phyloP scores from a whole-genome alignment of 495 filamentous ascomycete species.

The Penicillium arizonense region DNA sequence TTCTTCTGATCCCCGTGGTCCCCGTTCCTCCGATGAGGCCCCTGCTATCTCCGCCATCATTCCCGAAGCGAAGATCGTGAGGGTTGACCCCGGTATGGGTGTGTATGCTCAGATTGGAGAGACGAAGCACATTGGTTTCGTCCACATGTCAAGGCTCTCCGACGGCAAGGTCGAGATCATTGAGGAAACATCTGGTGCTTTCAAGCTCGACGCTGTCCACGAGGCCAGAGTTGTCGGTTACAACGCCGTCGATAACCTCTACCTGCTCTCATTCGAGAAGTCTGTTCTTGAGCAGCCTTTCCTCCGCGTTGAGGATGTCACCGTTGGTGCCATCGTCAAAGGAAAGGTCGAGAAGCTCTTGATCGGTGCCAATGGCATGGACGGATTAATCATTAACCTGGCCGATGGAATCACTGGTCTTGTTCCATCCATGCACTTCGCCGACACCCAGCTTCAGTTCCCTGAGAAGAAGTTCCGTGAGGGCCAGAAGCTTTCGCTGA shows the following conservation, averaged over 20 bases:
- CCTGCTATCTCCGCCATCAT: constrained; percentile 75
- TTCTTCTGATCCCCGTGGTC: constrained; percentile 43
- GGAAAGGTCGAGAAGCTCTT: constrained; percentile 84
- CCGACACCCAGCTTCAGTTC: constrained; percentile 82
- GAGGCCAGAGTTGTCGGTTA: constrained; percentile 81
- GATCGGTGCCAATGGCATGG: constrained; percentile 67
- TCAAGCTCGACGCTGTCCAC: constrained; percentile 73
- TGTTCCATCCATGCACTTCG: constrained; percentile 83
- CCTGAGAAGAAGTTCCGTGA: constrained; percentile 95
- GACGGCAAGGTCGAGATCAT: constrained; percentile 83
- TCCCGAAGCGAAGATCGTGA: constrained; percentile 70
- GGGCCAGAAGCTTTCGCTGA: constrained; percentile 76
- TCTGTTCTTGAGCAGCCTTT: constrained; percentile 83
- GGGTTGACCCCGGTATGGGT: constrained; percentile 73
- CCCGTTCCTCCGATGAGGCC: constrained; percentile 47
- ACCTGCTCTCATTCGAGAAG: constrained; percentile 79
- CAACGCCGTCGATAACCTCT: constrained; percentile 82
- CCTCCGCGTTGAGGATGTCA: constrained; percentile 84
- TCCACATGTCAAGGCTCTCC: constrained; percentile 87
- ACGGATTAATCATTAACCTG: constrained; percentile 76
- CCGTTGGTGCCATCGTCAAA: constrained; percentile 75
- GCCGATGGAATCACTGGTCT: constrained; percentile 84
- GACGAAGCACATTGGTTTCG: constrained; percentile 73
- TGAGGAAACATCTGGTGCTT: constrained; percentile 70
- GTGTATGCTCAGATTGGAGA: constrained; percentile 80